These are phyloP conservation scores for Mucor lusitanicus DNA, from an alignment of 371 early-diverging fungal genomes.

Conservation along the genomic window DNA sequence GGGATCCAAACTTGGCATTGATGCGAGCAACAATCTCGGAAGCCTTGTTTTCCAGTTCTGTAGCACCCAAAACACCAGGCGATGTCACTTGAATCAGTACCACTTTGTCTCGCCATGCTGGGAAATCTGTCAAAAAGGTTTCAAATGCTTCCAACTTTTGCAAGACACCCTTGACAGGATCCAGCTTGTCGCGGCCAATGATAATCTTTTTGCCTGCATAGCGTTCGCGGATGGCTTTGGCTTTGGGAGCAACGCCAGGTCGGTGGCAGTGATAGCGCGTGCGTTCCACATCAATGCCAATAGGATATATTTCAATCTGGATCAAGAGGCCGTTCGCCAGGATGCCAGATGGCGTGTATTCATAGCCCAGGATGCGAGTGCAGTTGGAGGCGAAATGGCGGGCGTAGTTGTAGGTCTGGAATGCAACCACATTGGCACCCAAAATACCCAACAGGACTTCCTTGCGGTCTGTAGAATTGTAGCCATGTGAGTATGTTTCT, in stretches of 20 bases:
- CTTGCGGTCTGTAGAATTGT: conserved; percentile 68
- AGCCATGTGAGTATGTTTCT: too few relatives aligned
- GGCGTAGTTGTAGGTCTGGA: conserved; percentile 96
- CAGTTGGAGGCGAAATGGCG: conserved; percentile 95
- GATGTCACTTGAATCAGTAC: conserved; percentile 87
- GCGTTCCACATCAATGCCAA: conserved; percentile 90
- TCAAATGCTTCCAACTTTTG: conserved; percentile 97
- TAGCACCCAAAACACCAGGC: conserved; percentile 53
- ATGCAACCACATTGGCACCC: conserved; percentile 88
- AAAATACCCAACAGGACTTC: conserved; percentile 93
- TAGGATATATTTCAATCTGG: conserved; percentile 96
- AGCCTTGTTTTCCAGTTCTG: conserved; percentile 80
- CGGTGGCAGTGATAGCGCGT: conserved; percentile 42
- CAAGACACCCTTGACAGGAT: conserved; percentile 97
- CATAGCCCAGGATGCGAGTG: conserved; percentile 86
- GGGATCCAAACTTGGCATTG: conserved; percentile 90
- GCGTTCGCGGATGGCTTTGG: conserved; percentile 76
- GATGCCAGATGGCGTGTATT: conserved; percentile 85
- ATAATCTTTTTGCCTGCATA: conserved; percentile 96
- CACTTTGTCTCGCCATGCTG: conserved; percentile 89
- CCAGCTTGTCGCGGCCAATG: conserved; percentile 98
- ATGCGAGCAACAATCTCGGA: conserved; percentile 90
- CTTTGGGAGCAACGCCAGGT: conserved; percentile 68
- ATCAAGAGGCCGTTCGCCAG: conserved; percentile 70
- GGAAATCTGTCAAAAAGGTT: conserved; percentile 84